Evolutionary conservation across 257 asterid species (phyloP), one percentile per base, ranked within the genome.

Genomic region (Solanum dulcamara): DNA sequence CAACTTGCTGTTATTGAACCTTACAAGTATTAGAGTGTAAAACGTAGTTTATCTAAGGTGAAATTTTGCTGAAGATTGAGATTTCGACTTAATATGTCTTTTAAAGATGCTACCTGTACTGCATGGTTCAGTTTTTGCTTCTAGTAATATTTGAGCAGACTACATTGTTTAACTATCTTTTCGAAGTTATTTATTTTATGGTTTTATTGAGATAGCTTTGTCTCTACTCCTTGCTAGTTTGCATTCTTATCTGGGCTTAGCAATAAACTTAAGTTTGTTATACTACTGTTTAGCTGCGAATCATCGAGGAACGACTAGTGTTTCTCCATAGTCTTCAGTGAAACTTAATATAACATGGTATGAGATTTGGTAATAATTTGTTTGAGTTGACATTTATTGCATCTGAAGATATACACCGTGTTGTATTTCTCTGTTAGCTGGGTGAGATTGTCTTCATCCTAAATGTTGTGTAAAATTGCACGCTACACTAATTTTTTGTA

Each of bases 1-100:
- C 98, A 96, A 86, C 95, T 93, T 12, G 97, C 93, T 44, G 84
- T 94, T 82, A 90, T 96, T 74, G 91, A 94, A 12, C 89, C 97
- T 6, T 89, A 93, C 84, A 92, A 90, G 92, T 96, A 96, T 80
- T 94, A 87, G 91, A 67, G 42, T 30, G 84, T 67, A 50, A 50
- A 85, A 42, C 68, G 7, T 79, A 79, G 81, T 82, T 8, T 72
- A 5, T 42, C 66, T 13, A 68, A 59, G 84, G 84, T 86, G 83
- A 59, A 88, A 83, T 84, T 86, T 88, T 87, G 88, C 85, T 86
- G 85, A 83, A 68, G 70, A 87, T 81, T 88, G 90, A 32, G 60
- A 40, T 85, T 66, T 62, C 83, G 26, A 40, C 60, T 44, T 83
- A n/a, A 12, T 44, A 32, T 44, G 13, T 66, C 70, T 44, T 44